Evolutionary conservation across 495 filamentous ascomycete genomes (phyloP), one percentile per base, ranked within the genome.

Genomic region (Neurospora sp.): DNA sequence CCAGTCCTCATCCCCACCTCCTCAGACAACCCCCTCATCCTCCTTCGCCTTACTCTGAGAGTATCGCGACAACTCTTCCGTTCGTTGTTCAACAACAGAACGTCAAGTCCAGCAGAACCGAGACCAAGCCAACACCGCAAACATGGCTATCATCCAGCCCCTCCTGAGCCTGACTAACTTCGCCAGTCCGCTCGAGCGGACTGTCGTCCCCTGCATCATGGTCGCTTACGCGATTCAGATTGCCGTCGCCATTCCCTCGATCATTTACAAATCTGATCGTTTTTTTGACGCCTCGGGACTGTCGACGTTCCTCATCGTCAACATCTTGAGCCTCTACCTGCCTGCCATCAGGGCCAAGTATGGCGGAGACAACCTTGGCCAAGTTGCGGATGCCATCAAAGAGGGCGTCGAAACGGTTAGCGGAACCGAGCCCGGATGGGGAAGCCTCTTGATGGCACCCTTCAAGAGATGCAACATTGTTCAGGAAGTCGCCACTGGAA

Each of bases 251-350:
- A 74, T 90, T 8, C 89, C 89, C 6, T 89, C 88, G 4, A 88
- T 90, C 53, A 70, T 83, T 73, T 78, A 81, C 53, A 85, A 87
- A 75, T 84, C 86, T 14, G 88, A 91, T 70, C 84, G 85, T 65
- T 90, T 89, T 82, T 92, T 89, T 77, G 90, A 92, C 75, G 81
- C 88, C 70, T 90, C 88, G 1, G 89, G 89, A 73, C 86, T 85
- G 3, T 75, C 89, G 4, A 92, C 88, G 8, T 90, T 89, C 76
- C 79, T 91, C 38, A 82, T 86, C 45, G 87, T 89, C 75, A 86
- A 85, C 0, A 82, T 83, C 3, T 74, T 89, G 8, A 86, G 82
- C 70, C 78, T 91, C n/a, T 90, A 86, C 72, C 81, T 91, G 5
- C 89, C 90, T 0, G 81, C 82, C 17, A 77, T 90, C n/a, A 81